Evolutionary conservation across 345 rosid species (phyloP), one percentile per base, ranked within the genome.

Genomic region (Syzygium jambos): DNA sequence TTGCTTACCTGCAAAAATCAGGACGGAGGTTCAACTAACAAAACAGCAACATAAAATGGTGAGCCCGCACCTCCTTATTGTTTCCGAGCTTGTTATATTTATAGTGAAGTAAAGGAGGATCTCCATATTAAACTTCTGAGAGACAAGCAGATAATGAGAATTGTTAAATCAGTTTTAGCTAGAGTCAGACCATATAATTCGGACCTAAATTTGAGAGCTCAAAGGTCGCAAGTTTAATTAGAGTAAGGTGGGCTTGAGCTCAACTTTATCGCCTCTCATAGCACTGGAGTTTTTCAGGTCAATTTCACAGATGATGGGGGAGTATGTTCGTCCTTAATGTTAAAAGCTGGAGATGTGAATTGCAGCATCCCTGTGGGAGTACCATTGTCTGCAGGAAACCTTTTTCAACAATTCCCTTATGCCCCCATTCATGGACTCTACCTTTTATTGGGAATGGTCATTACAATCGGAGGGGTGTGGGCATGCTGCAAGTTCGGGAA

Each of bases 401-500:
- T 85, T 63, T 87, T 83, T 14, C 22, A 84, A 85, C 84, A 87
- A 51, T 55, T 89, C 38, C 83, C 85, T 51, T 49, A 77, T 77
- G 53, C 88, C 52, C 92, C 92, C 12, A 52, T 89, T 22, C 53
- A 90, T 84, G 93, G 91, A 77, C 90, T 89, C 84, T 92, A 89
- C 89, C 88, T 90, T 55, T 46, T 91, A 59, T 84, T 92, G 51
- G 86, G 88, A 19, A 80, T 85, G 78, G 73, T 68, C 77, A 78
- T 92, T 78, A 56, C 88, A 3, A 82, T 86, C 49, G 92, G 90
- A 91, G 91, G 90, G 65, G 88, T 80, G 51, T 93, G 95, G 93
- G 94, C 91, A 27, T 93, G 94, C 84, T 96, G 95, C 93, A 91
- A 90, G 85, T 93, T 91, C 55, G 88, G 95, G 88, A 96, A 91